phyloP scores from a whole-genome alignment of 768 basidiomycete species.

The Xerocomellus chrysenteron region DNA sequence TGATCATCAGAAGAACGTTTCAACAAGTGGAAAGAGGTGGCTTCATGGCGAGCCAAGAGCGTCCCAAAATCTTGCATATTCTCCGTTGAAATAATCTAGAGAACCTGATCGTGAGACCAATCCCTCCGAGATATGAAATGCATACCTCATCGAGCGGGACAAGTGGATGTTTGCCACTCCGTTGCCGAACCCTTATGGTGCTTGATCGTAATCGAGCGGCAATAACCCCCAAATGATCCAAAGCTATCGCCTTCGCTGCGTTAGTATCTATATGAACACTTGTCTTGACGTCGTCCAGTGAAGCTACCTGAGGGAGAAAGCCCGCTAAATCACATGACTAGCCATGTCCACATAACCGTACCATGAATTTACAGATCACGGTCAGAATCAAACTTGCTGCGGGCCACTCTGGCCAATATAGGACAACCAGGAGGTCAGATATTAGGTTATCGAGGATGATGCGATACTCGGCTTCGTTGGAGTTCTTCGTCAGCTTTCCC shows the following conservation, averaged over 20 bases:
- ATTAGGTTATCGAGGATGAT: conserved; percentile 90
- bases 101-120: neutral
- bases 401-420: conserved; percentile 98
- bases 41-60: conserved; percentile 60
- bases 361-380: conserved; percentile 86
- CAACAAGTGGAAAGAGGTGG: conserved; percentile 63
- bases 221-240: conserved; percentile 94
- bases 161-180: conserved; percentile 39
- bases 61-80: conserved; percentile 54
- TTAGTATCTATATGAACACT: conserved; percentile 66
- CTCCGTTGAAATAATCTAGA: conserved; percentile 52
- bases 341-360: conserved; percentile 30
- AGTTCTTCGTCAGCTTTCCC: conserved; percentile 83
- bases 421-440: conserved; percentile 79
- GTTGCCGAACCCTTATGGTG: conserved; percentile 38
- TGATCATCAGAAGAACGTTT: conserved; percentile 78
- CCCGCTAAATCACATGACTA: neutral
- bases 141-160: conserved; percentile 72
- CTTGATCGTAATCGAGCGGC: conserved; percentile 76
- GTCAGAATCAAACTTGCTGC: conserved; percentile 80
- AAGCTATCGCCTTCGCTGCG: conserved; percentile 82
- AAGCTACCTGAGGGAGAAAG: conserved; percentile 56
- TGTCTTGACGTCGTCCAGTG: conserved; percentile 79
- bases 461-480: conserved; percentile 93
- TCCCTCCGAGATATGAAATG: neutral